Evolutionary conservation across 257 asterid species (phyloP).

Genomic region (Oldenlandia corymbosa): DNA sequence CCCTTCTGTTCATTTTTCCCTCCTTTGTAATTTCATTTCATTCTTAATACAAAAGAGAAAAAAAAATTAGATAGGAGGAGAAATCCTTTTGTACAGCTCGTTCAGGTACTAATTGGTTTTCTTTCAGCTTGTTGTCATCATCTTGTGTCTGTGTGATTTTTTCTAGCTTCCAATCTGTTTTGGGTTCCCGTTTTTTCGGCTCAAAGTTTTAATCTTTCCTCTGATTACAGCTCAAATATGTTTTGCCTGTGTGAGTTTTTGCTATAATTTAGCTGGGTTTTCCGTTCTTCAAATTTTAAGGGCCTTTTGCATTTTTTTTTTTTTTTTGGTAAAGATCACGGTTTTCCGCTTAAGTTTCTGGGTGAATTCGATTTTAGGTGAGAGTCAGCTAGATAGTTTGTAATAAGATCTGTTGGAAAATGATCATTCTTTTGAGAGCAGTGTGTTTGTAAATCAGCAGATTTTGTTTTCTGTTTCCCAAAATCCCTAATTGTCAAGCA

Average conservation of each 20-base stretch:
- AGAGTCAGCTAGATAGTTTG: neutral
- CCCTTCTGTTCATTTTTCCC: constrained; percentile 3
- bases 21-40: constrained; percentile 15
- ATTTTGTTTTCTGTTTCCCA: neutral
- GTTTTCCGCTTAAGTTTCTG: no score
- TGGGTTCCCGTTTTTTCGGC: neutral
- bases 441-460: neutral
- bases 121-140: neutral
- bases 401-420: neutral
- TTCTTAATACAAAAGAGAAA: no score
- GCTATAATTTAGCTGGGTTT: neutral
- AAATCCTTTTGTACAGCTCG: constrained; percentile 40
- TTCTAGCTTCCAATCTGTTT: neutral
- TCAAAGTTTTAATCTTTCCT: constrained; percentile 5
- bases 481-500: neutral
- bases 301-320: neutral
- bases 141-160: neutral
- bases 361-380: no score
- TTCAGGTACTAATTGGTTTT: constrained; percentile 34
- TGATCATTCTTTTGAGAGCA: neutral
- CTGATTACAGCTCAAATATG: neutral
- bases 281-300: neutral
- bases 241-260: neutral
- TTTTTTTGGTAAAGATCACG: no score
- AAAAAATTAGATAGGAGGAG: neutral